Evolutionary conservation across 1,139 yeast genomes (phyloP).

Genomic region (Pichiaceae sp.): DNA sequence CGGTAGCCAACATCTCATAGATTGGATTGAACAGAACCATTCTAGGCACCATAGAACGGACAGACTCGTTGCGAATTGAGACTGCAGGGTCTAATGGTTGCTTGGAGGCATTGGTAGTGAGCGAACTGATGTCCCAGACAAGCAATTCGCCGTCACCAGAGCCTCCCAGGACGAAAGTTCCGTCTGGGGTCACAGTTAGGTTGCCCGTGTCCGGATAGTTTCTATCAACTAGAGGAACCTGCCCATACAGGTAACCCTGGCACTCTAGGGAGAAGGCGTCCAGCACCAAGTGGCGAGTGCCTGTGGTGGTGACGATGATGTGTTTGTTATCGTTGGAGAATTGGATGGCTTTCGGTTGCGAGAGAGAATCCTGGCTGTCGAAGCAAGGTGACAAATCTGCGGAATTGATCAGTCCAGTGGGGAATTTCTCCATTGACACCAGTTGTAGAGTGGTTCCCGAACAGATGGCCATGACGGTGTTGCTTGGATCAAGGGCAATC

Average conservation of each 20-base stretch:
- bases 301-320: constrained; percentile 45
- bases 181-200: constrained; percentile 64
- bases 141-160: constrained; percentile 49
- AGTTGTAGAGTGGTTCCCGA: constrained; percentile 41
- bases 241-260: constrained; percentile 12
- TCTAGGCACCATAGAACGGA: constrained; percentile 38
- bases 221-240: constrained; percentile 8
- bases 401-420: constrained; percentile 8
- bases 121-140: constrained; percentile 47
- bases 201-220: constrained; percentile 17
- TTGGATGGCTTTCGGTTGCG: constrained; percentile 48
- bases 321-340: constrained; percentile 77
- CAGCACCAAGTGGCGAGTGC: constrained; percentile 25
- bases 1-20: constrained; percentile 69
- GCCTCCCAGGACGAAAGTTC: constrained; percentile 61
- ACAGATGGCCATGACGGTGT: constrained; percentile 71
- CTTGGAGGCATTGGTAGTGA: constrained; percentile 10
- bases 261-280: constrained; percentile 14
- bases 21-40: constrained; percentile 73
- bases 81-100: constrained; percentile 1
- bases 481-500: constrained; percentile 75
- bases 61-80: constrained; percentile 2
- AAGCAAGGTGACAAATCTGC: constrained; percentile 31
- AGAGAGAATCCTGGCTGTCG: constrained; percentile 49
- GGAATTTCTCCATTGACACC: constrained; percentile 15